Conservation (phyloP, 106 monocot species). For the Vanilla planifolia region DNA sequence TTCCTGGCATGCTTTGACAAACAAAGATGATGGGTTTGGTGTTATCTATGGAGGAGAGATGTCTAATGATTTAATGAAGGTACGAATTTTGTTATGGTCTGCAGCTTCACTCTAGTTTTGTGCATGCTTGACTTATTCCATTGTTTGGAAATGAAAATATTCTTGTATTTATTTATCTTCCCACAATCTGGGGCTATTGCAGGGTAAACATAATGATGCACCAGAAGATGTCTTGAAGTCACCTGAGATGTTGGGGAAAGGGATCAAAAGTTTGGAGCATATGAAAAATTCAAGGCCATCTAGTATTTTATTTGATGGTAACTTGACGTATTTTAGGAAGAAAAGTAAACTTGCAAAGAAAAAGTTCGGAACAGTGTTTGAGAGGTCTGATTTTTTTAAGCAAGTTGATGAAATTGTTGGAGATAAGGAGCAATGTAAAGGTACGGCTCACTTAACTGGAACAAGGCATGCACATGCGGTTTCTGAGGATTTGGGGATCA, state of each 20-base stretch:
- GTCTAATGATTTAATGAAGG: conserved; percentile 1
- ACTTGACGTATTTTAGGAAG: conserved; percentile 69
- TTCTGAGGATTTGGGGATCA: neutral
- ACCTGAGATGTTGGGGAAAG: conserved; percentile 4
- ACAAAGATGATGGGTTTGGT: neutral
- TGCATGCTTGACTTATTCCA: neutral
- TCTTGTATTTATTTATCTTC: neutral
- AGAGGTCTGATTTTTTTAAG: conserved; percentile 13
- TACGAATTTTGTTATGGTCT: neutral
- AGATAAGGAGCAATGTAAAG: conserved; percentile 13
- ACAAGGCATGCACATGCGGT: neutral
- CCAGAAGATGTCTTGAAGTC: conserved; percentile 10
- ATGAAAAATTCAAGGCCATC: conserved; percentile 6
- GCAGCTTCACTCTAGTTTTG: neutral
- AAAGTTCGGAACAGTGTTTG: conserved; percentile 15
- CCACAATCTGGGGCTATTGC: conserved; percentile 3
- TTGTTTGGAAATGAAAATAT: neutral
- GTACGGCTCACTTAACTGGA: conserved; percentile 6
- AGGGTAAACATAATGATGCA: conserved; percentile 8
- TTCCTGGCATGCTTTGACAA: conserved; percentile 14
- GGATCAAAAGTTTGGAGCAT: conserved; percentile 14
- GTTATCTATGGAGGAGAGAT: neutral
- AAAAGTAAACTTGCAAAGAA: conserved; percentile 38
- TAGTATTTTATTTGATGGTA: conserved; percentile 20
- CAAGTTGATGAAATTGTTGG: conserved; percentile 9